phyloP scores from a whole-genome alignment of 257 asterid genomes.

The Echium plantagineum region DNA sequence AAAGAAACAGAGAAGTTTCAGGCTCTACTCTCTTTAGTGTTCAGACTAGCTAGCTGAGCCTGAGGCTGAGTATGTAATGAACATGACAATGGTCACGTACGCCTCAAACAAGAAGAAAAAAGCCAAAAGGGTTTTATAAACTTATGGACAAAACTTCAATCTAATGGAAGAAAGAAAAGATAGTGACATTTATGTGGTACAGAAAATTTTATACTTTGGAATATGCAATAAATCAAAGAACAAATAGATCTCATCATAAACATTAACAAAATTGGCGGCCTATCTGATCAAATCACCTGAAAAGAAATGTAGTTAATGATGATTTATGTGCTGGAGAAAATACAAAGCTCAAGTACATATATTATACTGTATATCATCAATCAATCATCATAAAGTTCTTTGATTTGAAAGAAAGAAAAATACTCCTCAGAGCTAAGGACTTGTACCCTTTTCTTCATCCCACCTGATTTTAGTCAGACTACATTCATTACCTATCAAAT shows the following conservation, averaged over 20 bases:
- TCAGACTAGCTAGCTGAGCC: slow-evolving; percentile 50
- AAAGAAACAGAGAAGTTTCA: slow-evolving; percentile 27
- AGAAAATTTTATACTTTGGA: slow-evolving; percentile 2
- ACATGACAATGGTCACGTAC: slow-evolving; percentile 2
- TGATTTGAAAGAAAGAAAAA: slow-evolving; percentile 16
- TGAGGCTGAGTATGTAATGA: slow-evolving; percentile 17
- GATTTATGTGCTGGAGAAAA: neutral
- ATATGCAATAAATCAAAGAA: slow-evolving; percentile 1
- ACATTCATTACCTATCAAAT: neutral
- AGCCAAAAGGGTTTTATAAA: slow-evolving; percentile 7
- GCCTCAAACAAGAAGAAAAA: slow-evolving; percentile 11
- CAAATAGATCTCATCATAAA: slow-evolving; percentile 7
- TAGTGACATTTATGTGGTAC: neutral
- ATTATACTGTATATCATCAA: slow-evolving; percentile 29
- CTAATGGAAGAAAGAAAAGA: slow-evolving; percentile 1
- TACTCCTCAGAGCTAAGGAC: neutral
- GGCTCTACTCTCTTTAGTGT: slow-evolving; percentile 25
- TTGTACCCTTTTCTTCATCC: neutral
- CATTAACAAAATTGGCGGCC: slow-evolving; percentile 60
- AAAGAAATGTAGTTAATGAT: slow-evolving; percentile 9
- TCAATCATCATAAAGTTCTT: slow-evolving; percentile 48
- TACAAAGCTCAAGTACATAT: slow-evolving; percentile 16
- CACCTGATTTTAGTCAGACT: slow-evolving; percentile 3
- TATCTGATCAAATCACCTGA: slow-evolving; percentile 41
- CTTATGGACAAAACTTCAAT: slow-evolving; percentile 25